Evolutionary conservation across 495 filamentous ascomycete species (phyloP), one percentile per base, ranked within the genome.

Genomic region (Trichoderma erinaceum): DNA sequence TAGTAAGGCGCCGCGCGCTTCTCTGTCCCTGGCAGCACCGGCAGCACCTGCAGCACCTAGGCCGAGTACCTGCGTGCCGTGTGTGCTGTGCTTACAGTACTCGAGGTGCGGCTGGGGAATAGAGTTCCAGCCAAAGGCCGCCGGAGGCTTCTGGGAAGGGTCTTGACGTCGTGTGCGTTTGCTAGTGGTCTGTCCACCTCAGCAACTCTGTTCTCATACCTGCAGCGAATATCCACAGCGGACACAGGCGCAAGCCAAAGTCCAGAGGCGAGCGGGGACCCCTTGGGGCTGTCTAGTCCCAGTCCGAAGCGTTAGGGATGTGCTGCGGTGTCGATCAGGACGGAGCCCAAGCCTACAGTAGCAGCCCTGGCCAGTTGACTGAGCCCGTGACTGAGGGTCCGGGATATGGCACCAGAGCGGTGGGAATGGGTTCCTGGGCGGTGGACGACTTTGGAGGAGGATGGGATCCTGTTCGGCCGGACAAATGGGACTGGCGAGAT

Each of bases 401-500:
- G 23, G 52, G 52, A 61, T n/a, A 52, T 21, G 52, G 52, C 21
- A 32, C 52, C 52, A 29, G 52, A 29, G 52, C 52, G 52, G 52
- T 61, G 52, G 48, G 52, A 61, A 27, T 10, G 23, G 27, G 23
- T 1, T 35, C 6, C 6, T 61, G 10, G 52, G 52, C 52, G 52
- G 52, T 61, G 52, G 52, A 61, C 27, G 52, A 16, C 1, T 56
- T 3, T 56, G 10, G 15, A 56, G 50, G 3, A 56, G 50, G 23
- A 61, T n/a, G n/a, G 27, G 48, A 52, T 52, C 15, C 27, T 61
- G 52, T 61, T 61, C 52, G 52, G 52, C 52, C 52, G 52, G 52
- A 61, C 52, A 61, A 61, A 61, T 61, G 52, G 32, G 52, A 61
- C 52, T 61, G 52, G 52, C 52, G 52, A 61, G 52, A 61, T 32